Evolutionary conservation across 495 filamentous ascomycete species (phyloP).

Genomic region (Neohortaea acidophila): DNA sequence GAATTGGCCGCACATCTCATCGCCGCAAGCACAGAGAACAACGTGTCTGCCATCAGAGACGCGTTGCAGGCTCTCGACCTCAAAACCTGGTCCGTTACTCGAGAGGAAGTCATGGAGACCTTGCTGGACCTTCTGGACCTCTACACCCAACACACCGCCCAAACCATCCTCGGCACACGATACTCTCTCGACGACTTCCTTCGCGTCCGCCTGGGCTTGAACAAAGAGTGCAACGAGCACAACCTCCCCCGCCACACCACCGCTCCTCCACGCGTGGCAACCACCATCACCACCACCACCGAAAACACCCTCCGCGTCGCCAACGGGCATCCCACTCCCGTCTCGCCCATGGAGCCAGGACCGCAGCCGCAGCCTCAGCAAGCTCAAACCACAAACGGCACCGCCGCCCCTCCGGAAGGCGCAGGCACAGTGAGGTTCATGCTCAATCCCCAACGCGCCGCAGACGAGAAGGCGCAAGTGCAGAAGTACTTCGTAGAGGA

Average conservation of each 20-base stretch:
- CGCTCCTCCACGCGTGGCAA: constrained; percentile 5
- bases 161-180: constrained; percentile 54
- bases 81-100: constrained; percentile 41
- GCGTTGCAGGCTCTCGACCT: constrained; percentile 30
- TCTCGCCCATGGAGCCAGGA: constrained; percentile 5
- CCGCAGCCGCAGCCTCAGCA: constrained; percentile 7
- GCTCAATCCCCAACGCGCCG: constrained; percentile 64
- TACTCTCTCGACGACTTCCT: constrained; percentile 64
- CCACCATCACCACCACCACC: constrained; percentile 17
- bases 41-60: constrained; percentile 28
- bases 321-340: constrained; percentile 20
- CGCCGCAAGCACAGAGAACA: constrained; percentile 28
- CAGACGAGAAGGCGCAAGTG: constrained; percentile 51
- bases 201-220: constrained; percentile 68
- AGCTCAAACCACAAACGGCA: not conserved
- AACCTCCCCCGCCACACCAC: constrained; percentile 38
- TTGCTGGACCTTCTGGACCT: constrained; percentile 77
- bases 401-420: constrained; percentile 20
- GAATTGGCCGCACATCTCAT: constrained; percentile 61
- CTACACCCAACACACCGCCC: constrained; percentile 62
- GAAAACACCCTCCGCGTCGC: constrained; percentile 20
- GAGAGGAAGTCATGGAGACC: constrained; percentile 64
- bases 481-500: constrained; percentile 55
- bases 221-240: constrained; percentile 51
- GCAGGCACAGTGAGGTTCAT: constrained; percentile 72